A percentile compares a stretch with the other conserved stretches of the same genome.
These are phyloP conservation scores for Corchorus olitorius DNA, from an alignment of 345 rosid genomes.

Conservation along the genomic window DNA sequence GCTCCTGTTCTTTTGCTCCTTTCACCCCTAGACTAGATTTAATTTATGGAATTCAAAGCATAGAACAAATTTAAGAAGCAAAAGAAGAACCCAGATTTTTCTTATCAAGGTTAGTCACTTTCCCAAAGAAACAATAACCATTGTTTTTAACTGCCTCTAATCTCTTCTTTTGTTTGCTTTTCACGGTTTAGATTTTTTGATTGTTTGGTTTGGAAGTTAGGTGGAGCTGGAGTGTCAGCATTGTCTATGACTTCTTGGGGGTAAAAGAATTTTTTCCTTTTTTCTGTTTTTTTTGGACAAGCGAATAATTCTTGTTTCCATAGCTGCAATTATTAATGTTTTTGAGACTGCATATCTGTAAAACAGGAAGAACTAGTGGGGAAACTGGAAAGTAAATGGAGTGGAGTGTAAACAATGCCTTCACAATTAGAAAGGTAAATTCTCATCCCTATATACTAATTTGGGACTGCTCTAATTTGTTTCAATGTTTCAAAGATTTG, in stretches of 20 bases:
- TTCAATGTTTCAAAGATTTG: too few species aligned
- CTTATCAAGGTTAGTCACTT: not conserved
- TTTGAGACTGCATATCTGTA: too few species aligned
- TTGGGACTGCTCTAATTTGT: too few species aligned
- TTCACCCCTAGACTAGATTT: not conserved
- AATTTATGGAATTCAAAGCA: not conserved
- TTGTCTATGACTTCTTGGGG: constrained; percentile 4
- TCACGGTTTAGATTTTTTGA: not conserved
- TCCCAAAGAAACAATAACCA: not conserved
- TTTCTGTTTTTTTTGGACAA: too few species aligned
- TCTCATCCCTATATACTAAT: too few species aligned
- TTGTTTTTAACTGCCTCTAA: not conserved
- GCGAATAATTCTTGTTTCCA: too few species aligned
- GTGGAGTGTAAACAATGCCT: too few species aligned
- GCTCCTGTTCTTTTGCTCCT: constrained; percentile 7
- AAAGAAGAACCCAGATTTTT: constrained; percentile 6
- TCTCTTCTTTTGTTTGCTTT: not conserved
- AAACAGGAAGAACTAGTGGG: too few species aligned
- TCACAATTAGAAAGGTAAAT: too few species aligned
- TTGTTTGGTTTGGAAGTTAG: not conserved
- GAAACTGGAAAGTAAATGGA: too few species aligned
- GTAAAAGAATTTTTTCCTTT: too few species aligned
- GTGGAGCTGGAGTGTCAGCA: not conserved
- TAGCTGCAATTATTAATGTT: too few species aligned
- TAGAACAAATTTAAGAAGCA: constrained; percentile 4